Conservation (phyloP, 2,329 filamentous ascomycete genomes). For the Microdochium bolleyi region DNA sequence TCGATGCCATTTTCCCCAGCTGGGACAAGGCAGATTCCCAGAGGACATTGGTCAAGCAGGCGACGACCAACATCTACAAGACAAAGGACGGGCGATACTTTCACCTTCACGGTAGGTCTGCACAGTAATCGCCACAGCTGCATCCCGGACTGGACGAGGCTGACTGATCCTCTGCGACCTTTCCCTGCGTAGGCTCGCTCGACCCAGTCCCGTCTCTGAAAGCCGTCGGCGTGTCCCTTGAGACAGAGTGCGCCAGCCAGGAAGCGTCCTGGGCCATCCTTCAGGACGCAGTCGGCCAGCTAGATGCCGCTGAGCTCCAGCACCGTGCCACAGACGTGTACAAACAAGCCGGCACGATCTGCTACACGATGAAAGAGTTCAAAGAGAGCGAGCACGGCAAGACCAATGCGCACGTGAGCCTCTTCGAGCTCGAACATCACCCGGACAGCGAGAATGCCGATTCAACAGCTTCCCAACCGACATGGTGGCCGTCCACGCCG, state of each 20-base stretch:
- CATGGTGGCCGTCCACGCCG: slow-evolving; percentile 1
- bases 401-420: slow-evolving; percentile 8
- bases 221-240: too few species aligned
- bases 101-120: slow-evolving; percentile 9
- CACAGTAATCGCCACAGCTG: too few species aligned
- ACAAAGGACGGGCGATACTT: slow-evolving; percentile 11
- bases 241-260: not conserved
- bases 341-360: slow-evolving; percentile 17
- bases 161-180: too few species aligned
- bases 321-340: slow-evolving; percentile 11
- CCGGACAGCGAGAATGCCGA: not conserved
- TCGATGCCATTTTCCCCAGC: slow-evolving; percentile 9
- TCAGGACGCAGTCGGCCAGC: slow-evolving; percentile 6
- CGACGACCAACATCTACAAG: slow-evolving; percentile 16
- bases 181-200: too few species aligned
- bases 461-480: too few species aligned
- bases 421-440: slow-evolving; percentile 15
- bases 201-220: too few species aligned
- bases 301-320: slow-evolving; percentile 7
- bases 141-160: too few species aligned
- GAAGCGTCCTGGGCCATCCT: slow-evolving; percentile 2
- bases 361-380: slow-evolving; percentile 15
- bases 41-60: slow-evolving; percentile 15
- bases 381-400: slow-evolving; percentile 16
- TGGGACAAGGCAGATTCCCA: slow-evolving; percentile 12